phyloP scores from a whole-genome alignment of 2,329 filamentous ascomycete species.

The Arthrobotrys musiformis region DNA sequence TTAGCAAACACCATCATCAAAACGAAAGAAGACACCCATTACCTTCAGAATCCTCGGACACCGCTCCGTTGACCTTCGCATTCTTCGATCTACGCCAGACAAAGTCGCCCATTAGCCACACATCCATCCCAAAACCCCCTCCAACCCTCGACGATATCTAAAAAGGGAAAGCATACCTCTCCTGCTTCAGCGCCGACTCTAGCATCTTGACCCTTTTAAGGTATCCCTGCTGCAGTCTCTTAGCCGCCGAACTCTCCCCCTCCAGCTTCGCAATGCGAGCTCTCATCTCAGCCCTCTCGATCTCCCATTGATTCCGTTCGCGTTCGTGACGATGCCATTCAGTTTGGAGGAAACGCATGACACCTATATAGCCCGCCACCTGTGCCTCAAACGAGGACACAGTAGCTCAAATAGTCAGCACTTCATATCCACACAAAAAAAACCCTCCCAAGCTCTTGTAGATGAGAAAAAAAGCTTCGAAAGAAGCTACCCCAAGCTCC shows the following conservation, averaged over 20 bases:
- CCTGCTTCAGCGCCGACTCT: constrained; percentile 62
- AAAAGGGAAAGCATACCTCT: constrained; percentile 46
- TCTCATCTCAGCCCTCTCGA: constrained; percentile 99
- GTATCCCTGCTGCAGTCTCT: constrained; percentile 61
- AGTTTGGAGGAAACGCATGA: constrained; percentile 98
- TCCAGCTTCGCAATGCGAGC: constrained; percentile 94
- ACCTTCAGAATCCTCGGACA: constrained; percentile 35
- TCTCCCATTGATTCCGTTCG: constrained; percentile 98
- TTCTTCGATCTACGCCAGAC: constrained; percentile 34
- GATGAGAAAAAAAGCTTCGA: background rate
- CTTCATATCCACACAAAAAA: background rate
- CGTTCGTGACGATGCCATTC: constrained; percentile 99
- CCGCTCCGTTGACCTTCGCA: constrained; percentile 33
- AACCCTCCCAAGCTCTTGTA: too few species aligned
- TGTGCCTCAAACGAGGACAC: constrained; percentile 5
- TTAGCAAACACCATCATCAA: constrained; percentile 1
- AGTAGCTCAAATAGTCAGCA: constrained; percentile 6
- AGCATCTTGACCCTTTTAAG: constrained; percentile 60
- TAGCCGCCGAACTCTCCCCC: constrained; percentile 82
- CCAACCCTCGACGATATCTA: background rate
- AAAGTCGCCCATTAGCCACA: background rate
- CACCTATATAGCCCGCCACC: constrained; percentile 70
- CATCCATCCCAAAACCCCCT: background rate
- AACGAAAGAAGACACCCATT: background rate
- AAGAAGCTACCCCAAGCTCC: background rate